phyloP scores from a whole-genome alignment of 441 rosid species.

The Populus hybrid region DNA sequence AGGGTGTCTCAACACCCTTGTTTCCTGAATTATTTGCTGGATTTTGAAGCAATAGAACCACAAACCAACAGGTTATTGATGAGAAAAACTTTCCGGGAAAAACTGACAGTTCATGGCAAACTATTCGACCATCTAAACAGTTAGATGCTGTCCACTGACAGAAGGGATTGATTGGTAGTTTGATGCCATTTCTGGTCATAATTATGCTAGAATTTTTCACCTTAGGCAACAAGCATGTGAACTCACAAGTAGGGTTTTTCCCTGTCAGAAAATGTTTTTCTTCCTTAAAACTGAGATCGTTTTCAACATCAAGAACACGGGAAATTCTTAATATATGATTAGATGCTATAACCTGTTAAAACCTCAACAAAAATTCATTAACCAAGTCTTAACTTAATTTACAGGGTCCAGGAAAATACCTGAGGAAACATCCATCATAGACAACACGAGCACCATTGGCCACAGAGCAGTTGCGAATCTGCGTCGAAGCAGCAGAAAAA shows the following conservation, averaged over 20 bases:
- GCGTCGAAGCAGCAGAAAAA: constrained; percentile 25
- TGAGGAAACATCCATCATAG: constrained; percentile 43
- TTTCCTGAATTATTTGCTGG: not conserved
- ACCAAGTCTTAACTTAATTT: not conserved
- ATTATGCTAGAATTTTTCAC: not conserved
- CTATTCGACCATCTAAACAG: not conserved
- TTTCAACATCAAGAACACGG: not conserved
- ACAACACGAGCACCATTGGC: constrained; percentile 47
- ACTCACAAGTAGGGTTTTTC: not conserved
- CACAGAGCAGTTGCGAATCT: constrained; percentile 31
- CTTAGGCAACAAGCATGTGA: not conserved
- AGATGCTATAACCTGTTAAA: not conserved
- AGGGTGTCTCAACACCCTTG: not conserved
- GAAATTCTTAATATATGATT: not conserved
- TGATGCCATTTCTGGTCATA: not conserved
- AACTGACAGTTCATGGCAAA: not conserved
- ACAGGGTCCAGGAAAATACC: constrained; percentile 18
- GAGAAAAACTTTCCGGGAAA: not conserved
- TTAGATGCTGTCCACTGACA: not conserved
- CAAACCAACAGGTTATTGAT: not conserved
- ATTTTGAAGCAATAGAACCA: not conserved
- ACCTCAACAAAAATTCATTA: not conserved
- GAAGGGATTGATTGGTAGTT: not conserved
- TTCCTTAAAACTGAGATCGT: not conserved
- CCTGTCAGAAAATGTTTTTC: not conserved